phyloP scores from a whole-genome alignment of 371 early-diverging fungal species.

The Syncephalastrum sp. region DNA sequence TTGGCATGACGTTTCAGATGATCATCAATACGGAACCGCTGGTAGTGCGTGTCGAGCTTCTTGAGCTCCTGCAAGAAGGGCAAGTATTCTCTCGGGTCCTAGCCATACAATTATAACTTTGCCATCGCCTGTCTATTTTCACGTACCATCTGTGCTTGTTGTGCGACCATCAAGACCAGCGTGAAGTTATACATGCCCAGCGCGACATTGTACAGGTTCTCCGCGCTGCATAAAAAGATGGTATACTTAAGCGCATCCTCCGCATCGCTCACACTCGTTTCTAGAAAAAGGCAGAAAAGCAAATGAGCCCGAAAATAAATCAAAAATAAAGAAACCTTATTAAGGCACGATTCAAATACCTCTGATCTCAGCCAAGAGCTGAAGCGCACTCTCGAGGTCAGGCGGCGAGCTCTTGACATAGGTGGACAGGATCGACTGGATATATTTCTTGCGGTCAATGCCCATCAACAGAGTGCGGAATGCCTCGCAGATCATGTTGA shows the following conservation, averaged over 20 bases:
- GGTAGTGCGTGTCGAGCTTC: slow-evolving; percentile 69
- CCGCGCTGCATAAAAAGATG: slow-evolving; percentile 87
- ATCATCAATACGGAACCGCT: slow-evolving; percentile 86
- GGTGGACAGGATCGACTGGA: slow-evolving; percentile 85
- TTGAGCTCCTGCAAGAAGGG: slow-evolving; percentile 86
- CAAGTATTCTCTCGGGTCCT: slow-evolving; percentile 94
- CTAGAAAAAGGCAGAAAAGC: slow-evolving; percentile 27
- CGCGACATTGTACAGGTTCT: slow-evolving; percentile 87
- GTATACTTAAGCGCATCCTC: slow-evolving; percentile 89
- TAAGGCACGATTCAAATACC: slow-evolving; percentile 12
- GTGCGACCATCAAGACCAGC: slow-evolving; percentile 92
- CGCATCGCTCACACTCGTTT: slow-evolving; percentile 56
- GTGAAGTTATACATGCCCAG: slow-evolving; percentile 93
- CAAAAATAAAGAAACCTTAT: not conserved
- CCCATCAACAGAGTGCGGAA: slow-evolving; percentile 65
- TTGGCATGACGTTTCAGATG: slow-evolving; percentile 70
- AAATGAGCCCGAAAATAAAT: slow-evolving; percentile 42
- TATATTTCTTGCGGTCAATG: slow-evolving; percentile 61
- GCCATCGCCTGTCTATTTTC: not conserved
- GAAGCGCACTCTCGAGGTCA: slow-evolving; percentile 81
- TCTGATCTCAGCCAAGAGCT: slow-evolving; percentile 61
- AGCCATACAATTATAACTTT: not conserved
- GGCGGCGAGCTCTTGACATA: slow-evolving; percentile 84
- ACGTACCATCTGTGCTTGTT: slow-evolving; percentile 80
- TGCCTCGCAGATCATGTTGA: slow-evolving; percentile 76